Percentiles rank a stretch among this genome's conserved stretches.
Evolutionary conservation across 345 rosid genomes (phyloP).

Genomic region (Dipteronia sinensis): DNA sequence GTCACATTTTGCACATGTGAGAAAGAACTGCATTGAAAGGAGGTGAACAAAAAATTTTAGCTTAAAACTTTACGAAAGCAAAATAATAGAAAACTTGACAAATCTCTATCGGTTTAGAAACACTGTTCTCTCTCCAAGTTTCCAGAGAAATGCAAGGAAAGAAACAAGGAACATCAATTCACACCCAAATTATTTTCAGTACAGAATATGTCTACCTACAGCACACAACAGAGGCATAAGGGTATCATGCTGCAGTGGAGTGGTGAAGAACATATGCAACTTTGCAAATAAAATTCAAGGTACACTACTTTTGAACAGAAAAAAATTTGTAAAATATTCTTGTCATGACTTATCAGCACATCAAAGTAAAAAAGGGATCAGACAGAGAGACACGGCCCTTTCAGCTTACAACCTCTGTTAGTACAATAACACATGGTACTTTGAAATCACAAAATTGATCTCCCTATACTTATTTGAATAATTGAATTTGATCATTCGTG

Average conservation of each 20-base stretch:
- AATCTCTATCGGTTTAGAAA: background rate
- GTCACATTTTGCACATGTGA: constrained; percentile 95
- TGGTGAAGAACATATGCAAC: background rate
- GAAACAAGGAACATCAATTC: background rate
- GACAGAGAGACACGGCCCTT: background rate
- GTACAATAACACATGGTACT: constrained; percentile 2
- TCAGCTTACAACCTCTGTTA: background rate
- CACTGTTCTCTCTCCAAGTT: background rate
- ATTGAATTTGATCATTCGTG: background rate
- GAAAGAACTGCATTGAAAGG: constrained; percentile 72
- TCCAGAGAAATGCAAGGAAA: background rate
- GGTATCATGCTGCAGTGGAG: no score
- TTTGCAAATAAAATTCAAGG: background rate
- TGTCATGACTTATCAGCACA: background rate
- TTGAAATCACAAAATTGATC: background rate
- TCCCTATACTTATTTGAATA: background rate
- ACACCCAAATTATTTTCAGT: background rate
- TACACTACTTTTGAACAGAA: background rate
- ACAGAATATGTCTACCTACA: background rate
- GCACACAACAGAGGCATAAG: background rate
- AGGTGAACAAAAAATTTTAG: background rate
- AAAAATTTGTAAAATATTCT: background rate
- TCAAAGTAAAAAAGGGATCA: background rate
- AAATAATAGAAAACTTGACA: background rate
- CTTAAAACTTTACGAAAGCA: background rate